A percentile compares a stretch with the other conserved stretches of the same genome.
phyloP scores from a whole-genome alignment of 176 grass and related monocot species.

The Carex littledalei region DNA sequence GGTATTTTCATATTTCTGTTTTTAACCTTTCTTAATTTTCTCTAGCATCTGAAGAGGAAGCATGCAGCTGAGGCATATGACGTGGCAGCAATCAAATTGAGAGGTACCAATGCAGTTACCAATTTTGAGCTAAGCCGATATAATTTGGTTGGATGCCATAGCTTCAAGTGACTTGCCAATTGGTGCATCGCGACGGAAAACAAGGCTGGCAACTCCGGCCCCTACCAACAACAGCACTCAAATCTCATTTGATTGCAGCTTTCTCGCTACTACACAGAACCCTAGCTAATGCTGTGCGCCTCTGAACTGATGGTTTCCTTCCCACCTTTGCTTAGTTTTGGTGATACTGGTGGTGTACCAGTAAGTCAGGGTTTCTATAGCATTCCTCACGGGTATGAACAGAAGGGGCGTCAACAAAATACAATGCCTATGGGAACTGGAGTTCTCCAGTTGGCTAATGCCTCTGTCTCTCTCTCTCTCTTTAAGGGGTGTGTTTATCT shows the following conservation, averaged over 20 bases:
- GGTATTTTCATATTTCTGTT: neutral
- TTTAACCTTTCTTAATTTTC: neutral
- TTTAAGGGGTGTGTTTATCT: constrained; percentile 1
- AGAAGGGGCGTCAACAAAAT: constrained; percentile 39
- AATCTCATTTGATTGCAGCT: constrained; percentile 15
- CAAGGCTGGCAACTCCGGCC: constrained; percentile 25
- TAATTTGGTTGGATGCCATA: constrained; percentile 50
- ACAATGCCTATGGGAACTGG: constrained; percentile 25
- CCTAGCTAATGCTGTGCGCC: constrained; percentile 23
- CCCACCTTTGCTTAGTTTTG: constrained; percentile 29
- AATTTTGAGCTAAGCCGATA: constrained; percentile 83
- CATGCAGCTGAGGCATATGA: constrained; percentile 95
- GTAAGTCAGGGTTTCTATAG: constrained; percentile 26
- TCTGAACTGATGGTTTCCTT: constrained; percentile 24
- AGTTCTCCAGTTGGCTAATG: constrained; percentile 40
- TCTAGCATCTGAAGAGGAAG: constrained; percentile 81
- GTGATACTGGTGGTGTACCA: neutral
- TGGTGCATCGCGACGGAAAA: constrained; percentile 21
- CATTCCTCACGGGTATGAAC: constrained; percentile 26
- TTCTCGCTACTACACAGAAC: constrained; percentile 19
- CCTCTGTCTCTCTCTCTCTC: constrained; percentile 4
- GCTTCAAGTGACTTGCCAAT: constrained; percentile 57
- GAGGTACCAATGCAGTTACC: constrained; percentile 71
- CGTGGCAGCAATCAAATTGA: constrained; percentile 86
- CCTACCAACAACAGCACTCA: constrained; percentile 12